Evolutionary conservation across 2,329 filamentous ascomycete genomes (phyloP).

Genomic region (Tothia fuscella): DNA sequence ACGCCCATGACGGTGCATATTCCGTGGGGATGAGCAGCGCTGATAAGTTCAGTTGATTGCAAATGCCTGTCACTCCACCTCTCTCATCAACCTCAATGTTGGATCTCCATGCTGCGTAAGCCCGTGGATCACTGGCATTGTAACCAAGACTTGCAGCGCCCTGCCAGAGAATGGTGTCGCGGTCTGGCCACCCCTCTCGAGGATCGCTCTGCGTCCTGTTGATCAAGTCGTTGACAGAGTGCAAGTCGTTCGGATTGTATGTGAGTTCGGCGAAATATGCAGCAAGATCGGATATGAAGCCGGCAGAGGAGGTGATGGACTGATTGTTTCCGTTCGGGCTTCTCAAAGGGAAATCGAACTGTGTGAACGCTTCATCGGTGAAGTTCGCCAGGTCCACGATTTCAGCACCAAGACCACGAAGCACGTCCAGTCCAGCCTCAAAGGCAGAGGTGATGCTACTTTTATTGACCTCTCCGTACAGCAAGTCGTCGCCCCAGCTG

Average conservation of each 20-base stretch:
- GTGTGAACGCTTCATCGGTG: slow-evolving; percentile 23
- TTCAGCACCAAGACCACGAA: slow-evolving; percentile 44
- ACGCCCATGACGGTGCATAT: slow-evolving; percentile 36
- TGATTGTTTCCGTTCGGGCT: slow-evolving; percentile 30
- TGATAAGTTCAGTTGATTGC: slow-evolving; percentile 44
- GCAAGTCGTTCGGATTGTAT: slow-evolving; percentile 45
- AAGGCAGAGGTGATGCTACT: slow-evolving; percentile 40
- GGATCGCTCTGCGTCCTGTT: slow-evolving; percentile 42
- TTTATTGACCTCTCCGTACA: slow-evolving; percentile 12
- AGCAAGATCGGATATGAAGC: slow-evolving; percentile 48
- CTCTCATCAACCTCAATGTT: slow-evolving; percentile 42
- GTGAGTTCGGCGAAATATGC: slow-evolving; percentile 45
- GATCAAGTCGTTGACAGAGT: slow-evolving; percentile 37
- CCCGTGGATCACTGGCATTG: slow-evolving; percentile 43
- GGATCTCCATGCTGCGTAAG: slow-evolving; percentile 45
- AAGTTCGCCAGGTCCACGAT: slow-evolving; percentile 50
- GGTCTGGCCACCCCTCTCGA: slow-evolving; percentile 46
- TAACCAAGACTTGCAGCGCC: slow-evolving; percentile 35
- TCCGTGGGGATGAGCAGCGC: slow-evolving; percentile 49
- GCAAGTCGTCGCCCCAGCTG: slow-evolving; percentile 30
- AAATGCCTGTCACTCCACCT: slow-evolving; percentile 48
- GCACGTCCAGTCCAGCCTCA: slow-evolving; percentile 38
- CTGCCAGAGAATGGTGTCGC: slow-evolving; percentile 47
- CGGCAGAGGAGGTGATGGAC: slow-evolving; percentile 39
- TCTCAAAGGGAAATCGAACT: slow-evolving; percentile 25